Conservation (phyloP, 1,284 basidiomycete genomes). For the Pseudomicrostroma phylloplanum region DNA sequence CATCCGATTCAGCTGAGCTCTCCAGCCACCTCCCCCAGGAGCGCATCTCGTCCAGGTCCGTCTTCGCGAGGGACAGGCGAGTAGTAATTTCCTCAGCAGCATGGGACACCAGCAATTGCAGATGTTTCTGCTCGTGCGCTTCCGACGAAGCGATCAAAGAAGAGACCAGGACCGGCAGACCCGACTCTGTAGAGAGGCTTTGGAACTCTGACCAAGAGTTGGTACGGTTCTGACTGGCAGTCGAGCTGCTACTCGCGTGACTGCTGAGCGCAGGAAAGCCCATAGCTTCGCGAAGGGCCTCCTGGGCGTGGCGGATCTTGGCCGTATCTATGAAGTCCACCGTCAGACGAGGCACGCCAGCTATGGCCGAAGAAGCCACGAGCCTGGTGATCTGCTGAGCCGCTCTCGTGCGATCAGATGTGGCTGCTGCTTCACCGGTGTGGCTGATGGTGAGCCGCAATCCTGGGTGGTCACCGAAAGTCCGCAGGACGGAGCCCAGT, state of each 20-base stretch:
- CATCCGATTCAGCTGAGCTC: not conserved
- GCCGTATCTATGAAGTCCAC: not conserved
- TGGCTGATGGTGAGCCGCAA: not conserved
- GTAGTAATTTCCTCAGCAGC: not conserved
- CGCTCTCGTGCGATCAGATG: not conserved
- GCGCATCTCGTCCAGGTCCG: not conserved
- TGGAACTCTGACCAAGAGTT: not conserved
- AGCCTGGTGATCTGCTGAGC: not conserved
- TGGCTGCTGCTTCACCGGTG: not conserved
- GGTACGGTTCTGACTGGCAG: not conserved
- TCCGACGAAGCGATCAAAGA: not conserved
- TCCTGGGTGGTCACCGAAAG: not conserved
- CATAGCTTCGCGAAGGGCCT: conserved; percentile 2
- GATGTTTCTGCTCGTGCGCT: not conserved
- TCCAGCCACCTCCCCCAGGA: not conserved
- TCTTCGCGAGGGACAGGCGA: not conserved
- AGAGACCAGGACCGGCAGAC: not conserved
- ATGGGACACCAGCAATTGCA: not conserved
- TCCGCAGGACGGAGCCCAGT: not conserved
- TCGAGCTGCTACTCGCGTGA: not conserved
- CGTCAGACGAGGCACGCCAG: not conserved
- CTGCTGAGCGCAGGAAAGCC: not conserved
- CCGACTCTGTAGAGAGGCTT: not conserved
- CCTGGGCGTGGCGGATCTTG: not conserved
- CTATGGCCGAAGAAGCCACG: not conserved